Evolutionary conservation across 2,329 filamentous ascomycete species (phyloP).

Genomic region (Hymenoscyphus fraxineus): DNA sequence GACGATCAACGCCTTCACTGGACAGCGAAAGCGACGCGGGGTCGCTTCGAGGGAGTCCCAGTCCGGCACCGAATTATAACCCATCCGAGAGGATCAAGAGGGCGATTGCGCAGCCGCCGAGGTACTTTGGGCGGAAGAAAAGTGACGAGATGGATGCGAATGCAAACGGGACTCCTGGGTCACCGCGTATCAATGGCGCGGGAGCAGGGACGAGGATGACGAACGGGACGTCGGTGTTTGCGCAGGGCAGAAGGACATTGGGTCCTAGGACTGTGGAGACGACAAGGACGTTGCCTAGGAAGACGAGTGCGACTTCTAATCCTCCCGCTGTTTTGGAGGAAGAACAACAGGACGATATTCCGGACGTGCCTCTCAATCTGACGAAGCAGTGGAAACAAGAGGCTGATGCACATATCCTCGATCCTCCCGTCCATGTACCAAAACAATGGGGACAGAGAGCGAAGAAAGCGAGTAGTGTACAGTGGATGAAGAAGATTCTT

Average conservation of each 20-base stretch:
- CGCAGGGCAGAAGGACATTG: not conserved
- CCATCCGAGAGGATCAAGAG: not conserved
- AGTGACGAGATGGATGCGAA: not conserved
- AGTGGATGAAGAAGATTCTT: slow-evolving; percentile 23
- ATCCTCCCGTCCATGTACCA: slow-evolving; percentile 23
- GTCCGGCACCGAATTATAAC: slow-evolving; percentile 18
- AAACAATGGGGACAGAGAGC: slow-evolving; percentile 21
- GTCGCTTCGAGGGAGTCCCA: slow-evolving; percentile 21
- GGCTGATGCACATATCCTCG: slow-evolving; percentile 16
- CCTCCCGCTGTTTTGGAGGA: not conserved
- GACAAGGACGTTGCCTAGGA: not conserved
- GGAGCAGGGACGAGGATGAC: not conserved
- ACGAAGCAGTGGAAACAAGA: not conserved
- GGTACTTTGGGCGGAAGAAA: not conserved
- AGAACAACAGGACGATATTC: not conserved
- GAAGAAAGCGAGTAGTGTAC: slow-evolving; percentile 10
- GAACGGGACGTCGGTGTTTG: not conserved
- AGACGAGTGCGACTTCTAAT: not conserved
- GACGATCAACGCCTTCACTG: slow-evolving; percentile 1
- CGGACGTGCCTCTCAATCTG: not conserved
- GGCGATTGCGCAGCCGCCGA: not conserved
- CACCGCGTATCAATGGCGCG: not conserved
- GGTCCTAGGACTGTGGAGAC: not conserved
- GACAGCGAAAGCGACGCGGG: slow-evolving; percentile 18
- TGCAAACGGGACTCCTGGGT: not conserved